Evolutionary conservation across 2,329 filamentous ascomycete genomes (phyloP).

Genomic region (Cladophialophora psammophila): DNA sequence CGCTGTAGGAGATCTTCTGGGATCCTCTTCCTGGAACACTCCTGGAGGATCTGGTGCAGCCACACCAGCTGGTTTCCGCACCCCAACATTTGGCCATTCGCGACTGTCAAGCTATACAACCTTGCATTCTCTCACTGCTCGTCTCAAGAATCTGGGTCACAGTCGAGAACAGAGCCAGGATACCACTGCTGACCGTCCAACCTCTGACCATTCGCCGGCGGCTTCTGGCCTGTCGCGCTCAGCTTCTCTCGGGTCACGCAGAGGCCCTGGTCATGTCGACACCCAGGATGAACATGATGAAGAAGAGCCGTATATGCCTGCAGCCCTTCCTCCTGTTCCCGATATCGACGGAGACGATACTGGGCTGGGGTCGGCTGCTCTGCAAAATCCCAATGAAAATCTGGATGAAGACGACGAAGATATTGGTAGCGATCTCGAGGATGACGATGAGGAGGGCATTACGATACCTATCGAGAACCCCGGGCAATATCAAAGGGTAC

Average conservation of each 20-base stretch:
- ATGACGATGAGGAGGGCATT: slow-evolving; percentile 31
- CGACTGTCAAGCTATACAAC: slow-evolving; percentile 44
- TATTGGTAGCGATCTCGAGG: slow-evolving; percentile 17
- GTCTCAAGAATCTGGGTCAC: slow-evolving; percentile 49
- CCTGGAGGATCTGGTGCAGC: slow-evolving; percentile 25
- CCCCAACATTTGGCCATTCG: slow-evolving; percentile 47
- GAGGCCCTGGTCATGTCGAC: slow-evolving; percentile 49
- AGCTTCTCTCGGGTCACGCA: slow-evolving; percentile 50
- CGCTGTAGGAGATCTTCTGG: slow-evolving; percentile 24
- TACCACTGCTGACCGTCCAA: slow-evolving; percentile 3
- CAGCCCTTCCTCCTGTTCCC: slow-evolving; percentile 33
- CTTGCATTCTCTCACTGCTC: slow-evolving; percentile 46
- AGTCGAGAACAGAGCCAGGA: slow-evolving; percentile 49
- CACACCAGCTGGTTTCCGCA: slow-evolving; percentile 45
- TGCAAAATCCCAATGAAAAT: slow-evolving; percentile 47
- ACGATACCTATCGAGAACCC: slow-evolving; percentile 27
- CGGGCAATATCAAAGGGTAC: slow-evolving; percentile 26
- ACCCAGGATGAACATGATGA: slow-evolving; percentile 43
- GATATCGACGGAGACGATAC: slow-evolving; percentile 44
- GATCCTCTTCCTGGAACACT: slow-evolving; percentile 22
- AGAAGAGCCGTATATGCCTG: slow-evolving; percentile 34
- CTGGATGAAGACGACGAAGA: slow-evolving; percentile 30
- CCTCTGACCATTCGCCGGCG: slow-evolving; percentile 8
- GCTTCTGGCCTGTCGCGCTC: slow-evolving; percentile 41
- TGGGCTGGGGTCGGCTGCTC: slow-evolving; percentile 42